Base-by-base conservation (phyloP, 345 rosid species). In the Combretum micranthum region DNA sequence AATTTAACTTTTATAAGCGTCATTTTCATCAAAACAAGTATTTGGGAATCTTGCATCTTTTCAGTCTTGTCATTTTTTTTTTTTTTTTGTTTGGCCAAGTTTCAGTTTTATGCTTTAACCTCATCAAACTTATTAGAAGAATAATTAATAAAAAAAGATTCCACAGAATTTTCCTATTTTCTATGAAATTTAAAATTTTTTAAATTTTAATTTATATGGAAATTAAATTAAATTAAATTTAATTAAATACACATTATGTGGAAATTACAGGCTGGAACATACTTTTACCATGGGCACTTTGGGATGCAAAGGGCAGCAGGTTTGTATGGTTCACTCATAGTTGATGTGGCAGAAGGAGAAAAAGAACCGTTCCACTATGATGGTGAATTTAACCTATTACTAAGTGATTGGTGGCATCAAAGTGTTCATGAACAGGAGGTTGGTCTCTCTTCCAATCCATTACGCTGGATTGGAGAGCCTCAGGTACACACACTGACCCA, bases 271-370 rank as follows among this genome's bases (percentile, higher is more conserved):
- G 65, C 88, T 0, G 96, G 96, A 48, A 91, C 96, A 57, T 80
- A 82, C 53, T 84, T 88, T 58, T 91, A 88, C 66, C 95, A 91
- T 57, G 98, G 88, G 39, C 96, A 91, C 61, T 73, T 71, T 23
- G 96, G 96, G 11, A 91, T 88, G 95, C 96, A 87, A 68, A 83
- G 98, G 60, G 77, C 89, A 47, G 89, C 88, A 13, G 95, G 98
- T 14, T 50, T 88, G 0, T 86, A 85, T 20, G 95, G 92, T 12
- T 75, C 87, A 0, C 25, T 91, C 42, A 81, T 91, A 0, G 83
- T 84, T 0, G 77, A 84, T 12, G 78, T 71, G 42, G 81, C 75
- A 3, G 64, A 81, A 20, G 84, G 81, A 49, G 48, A 77, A 67
- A 74, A 20, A 37, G 98, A 86, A 47, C 74, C 83, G 1, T 77